Evolutionary conservation across 352 stramenopile genomes (phyloP), one percentile per base, ranked within the genome.

Genomic region (Pythium biforme): DNA sequence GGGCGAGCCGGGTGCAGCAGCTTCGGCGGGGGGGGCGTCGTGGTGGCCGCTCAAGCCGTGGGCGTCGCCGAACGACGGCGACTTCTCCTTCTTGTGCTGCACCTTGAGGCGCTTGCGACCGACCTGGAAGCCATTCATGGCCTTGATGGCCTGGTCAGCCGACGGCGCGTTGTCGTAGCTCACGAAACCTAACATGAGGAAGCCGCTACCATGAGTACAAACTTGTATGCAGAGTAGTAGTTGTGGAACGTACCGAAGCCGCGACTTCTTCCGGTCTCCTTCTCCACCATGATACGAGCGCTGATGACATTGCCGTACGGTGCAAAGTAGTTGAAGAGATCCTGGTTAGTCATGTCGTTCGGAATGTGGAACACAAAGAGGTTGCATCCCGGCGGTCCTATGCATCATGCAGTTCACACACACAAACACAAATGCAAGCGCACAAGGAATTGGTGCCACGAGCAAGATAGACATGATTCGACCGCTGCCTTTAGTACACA

Each of bases 361-460:
- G 96, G 96, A 81, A 99, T 98, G 77, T 99, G 94, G 85, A 99
- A 99, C 60, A 99, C 92, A 86, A 98, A 99, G 23, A 99, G 77
- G 79, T 98, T 99, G 71, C 93, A 97, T 70, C 93, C 94, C 83
- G 95, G 90, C 55, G 94, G 95, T 69, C 94, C 92, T 95, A 63
- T 47, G 39, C n/a, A 68, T 58, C 41, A 63, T 67, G 45, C 68
- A 72, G 81, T 56, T 58, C 68, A 83, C 62, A 76, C 66, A 83
- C 77, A 66, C 54, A 62, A 46, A 63, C 33, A 66, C 23, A 66
- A 58, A 75, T 61, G 39, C 54, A 74, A 53, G 52, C 46, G 56
- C 39, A 72, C 55, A 60, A 40, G 29, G 45, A 37, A 58, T 59
- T 37, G 59, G 20, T 47, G 40, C 47, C 66, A 73, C 52, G 29